Conservation (phyloP, 140 eudicot species). For the Bidens hawaiensis region DNA sequence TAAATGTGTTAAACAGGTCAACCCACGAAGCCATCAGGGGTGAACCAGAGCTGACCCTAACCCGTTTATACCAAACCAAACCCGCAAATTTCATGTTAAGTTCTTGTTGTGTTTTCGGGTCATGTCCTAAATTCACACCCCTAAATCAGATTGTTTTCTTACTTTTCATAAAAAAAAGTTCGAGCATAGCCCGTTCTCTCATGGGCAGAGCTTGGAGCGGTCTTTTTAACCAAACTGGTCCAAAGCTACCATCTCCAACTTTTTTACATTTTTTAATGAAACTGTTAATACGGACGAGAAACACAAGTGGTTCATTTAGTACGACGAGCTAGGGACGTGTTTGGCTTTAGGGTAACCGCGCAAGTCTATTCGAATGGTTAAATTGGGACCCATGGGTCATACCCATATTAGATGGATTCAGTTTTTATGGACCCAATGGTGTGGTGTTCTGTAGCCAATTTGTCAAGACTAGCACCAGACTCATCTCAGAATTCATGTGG, state of each 20-base stretch:
- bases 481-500: slow-evolving; percentile 25
- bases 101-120: too few species aligned
- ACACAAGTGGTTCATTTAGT: neutral
- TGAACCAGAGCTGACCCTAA: too few species aligned
- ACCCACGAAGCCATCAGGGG: too few species aligned
- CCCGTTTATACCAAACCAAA: too few species aligned
- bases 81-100: too few species aligned
- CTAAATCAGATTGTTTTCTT: neutral
- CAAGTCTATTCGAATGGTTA: neutral
- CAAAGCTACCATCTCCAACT: neutral
- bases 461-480: slow-evolving; percentile 23
- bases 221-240: neutral
- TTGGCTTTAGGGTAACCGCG: neutral
- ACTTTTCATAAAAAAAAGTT: too few species aligned
- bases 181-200: neutral
- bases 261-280: neutral
- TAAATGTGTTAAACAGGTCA: too few species aligned
- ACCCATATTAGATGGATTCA: slow-evolving; percentile 25
- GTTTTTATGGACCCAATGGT: slow-evolving; percentile 26
- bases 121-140: too few species aligned
- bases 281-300: neutral
- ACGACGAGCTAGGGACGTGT: neutral
- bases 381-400: slow-evolving; percentile 21
- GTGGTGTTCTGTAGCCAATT: slow-evolving; percentile 20
- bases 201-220: neutral